Base-by-base conservation (phyloP, 2,329 filamentous ascomycete species). In the Thyridium curvatum region DNA sequence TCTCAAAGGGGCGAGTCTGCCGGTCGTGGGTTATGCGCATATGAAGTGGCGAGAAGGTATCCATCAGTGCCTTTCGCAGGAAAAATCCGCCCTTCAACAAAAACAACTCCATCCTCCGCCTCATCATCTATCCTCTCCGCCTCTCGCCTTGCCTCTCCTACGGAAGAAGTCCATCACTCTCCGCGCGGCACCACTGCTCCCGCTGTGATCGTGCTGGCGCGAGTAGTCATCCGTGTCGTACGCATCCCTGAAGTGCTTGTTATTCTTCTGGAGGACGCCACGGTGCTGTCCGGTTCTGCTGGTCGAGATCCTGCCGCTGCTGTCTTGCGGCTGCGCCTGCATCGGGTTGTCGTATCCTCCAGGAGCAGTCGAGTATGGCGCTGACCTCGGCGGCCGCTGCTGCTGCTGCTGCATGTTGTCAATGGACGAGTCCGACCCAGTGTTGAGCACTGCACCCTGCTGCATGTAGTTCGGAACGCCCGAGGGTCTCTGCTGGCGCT, bases 91-190 rank as follows among this genome's bases (percentile, higher is more conserved):
- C n/a, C n/a, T n/a, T n/a, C n/a, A n/a, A n/a, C n/a, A 26, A 26
- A 26, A 26, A 10, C 21, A 26, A 26, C 21, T 18, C 32, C 32
- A 8, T 13, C 15, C 28, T 12, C n/a, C n/a, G n/a, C n/a, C n/a
- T 30, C 30, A 38, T 71, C 62, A 77, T 66, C 72, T 70, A 51
- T 71, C 64, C 44, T 79, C 74, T 30, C 72, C 73, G 40, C 72
- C 77, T 54, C 84, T 72, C 50, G 82, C 86, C 65, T 84, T 88
- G 40, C 86, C 87, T 58, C 90, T 78, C 59, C 90, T 77, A 52
- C 93, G 77, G 71, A 98, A 98, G 63, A 97, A 95, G 65, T 98
- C 91, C 90, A 98, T 97, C 30, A 98, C 93, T 56, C 88, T 82
- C 59, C 90, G 84, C 12, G 90, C 89, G 3, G 89, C 86, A 41